Evolutionary conservation across 2,329 filamentous ascomycete species (phyloP).

Genomic region (Pestalotiopsis sp.): DNA sequence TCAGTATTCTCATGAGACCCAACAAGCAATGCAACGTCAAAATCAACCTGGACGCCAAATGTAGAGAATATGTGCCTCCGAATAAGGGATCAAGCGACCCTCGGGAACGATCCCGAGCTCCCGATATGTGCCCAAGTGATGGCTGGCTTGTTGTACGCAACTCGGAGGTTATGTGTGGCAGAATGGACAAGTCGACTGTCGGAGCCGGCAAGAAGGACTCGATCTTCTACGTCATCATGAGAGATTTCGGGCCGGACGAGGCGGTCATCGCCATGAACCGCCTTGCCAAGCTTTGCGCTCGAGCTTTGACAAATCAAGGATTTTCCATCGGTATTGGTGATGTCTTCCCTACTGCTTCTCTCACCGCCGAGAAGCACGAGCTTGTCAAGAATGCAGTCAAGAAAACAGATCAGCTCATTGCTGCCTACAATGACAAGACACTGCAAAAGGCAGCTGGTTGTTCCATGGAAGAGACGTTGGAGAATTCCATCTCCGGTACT

Average conservation of each 20-base stretch:
- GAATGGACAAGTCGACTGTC: slow-evolving; percentile 98
- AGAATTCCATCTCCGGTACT: slow-evolving; percentile 87
- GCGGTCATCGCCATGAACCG: slow-evolving; percentile 93
- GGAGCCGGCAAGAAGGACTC: slow-evolving; percentile 97
- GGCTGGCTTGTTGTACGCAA: slow-evolving; percentile 92
- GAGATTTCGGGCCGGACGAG: slow-evolving; percentile 89
- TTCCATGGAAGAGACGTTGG: slow-evolving; percentile 88
- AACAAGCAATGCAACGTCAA: slow-evolving; percentile 81
- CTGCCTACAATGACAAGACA: slow-evolving; percentile 76
- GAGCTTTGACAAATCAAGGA: slow-evolving; percentile 85
- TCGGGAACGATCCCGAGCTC: slow-evolving; percentile 44
- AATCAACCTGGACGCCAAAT: slow-evolving; percentile 92
- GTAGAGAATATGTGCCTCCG: slow-evolving; percentile 66
- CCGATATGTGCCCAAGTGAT: slow-evolving; percentile 83
- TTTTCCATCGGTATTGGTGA: slow-evolving; percentile 97
- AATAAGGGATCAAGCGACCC: slow-evolving; percentile 55
- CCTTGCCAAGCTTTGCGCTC: slow-evolving; percentile 84
- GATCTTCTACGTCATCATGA: slow-evolving; percentile 93
- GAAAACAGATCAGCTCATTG: slow-evolving; percentile 81
- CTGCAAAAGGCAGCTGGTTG: slow-evolving; percentile 86
- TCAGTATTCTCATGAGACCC: slow-evolving; percentile 87
- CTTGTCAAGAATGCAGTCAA: slow-evolving; percentile 79
- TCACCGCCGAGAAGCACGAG: slow-evolving; percentile 72
- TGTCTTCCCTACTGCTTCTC: slow-evolving; percentile 77
- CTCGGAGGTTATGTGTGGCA: slow-evolving; percentile 95